Evolutionary conservation across 2,329 filamentous ascomycete genomes (phyloP).

Genomic region (Claviceps paspali): DNA sequence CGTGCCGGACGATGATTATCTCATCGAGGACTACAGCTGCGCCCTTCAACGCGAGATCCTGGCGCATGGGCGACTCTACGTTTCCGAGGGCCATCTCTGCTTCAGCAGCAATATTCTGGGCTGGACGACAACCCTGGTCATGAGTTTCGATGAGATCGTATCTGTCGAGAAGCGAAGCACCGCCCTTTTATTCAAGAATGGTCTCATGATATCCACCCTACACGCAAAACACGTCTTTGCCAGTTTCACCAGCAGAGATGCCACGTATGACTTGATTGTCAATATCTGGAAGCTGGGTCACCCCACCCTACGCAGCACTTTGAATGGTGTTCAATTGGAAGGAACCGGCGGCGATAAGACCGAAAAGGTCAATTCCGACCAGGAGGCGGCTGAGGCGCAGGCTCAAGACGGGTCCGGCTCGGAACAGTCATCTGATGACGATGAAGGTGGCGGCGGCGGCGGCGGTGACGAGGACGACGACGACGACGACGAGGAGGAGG

Average conservation of each 20-base stretch:
- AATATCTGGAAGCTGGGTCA: slow-evolving; percentile 98
- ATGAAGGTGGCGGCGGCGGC: slow-evolving; percentile 47
- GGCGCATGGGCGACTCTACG: slow-evolving; percentile 82
- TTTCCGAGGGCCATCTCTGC: slow-evolving; percentile 93
- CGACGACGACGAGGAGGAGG: slow-evolving; percentile 42
- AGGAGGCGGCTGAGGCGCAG: slow-evolving; percentile 17
- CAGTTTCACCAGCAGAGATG: slow-evolving; percentile 84
- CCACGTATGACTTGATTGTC: slow-evolving; percentile 91
- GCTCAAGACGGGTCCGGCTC: slow-evolving; percentile 39
- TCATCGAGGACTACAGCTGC: slow-evolving; percentile 97
- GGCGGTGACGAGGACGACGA: slow-evolving; percentile 58
- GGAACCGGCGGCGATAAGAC: slow-evolving; percentile 80
- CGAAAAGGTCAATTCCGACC: slow-evolving; percentile 54
- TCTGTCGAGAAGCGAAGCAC: slow-evolving; percentile 95
- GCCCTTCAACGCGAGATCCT: slow-evolving; percentile 91
- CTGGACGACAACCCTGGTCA: slow-evolving; percentile 93
- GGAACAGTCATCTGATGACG: slow-evolving; percentile 49
- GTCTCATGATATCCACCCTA: slow-evolving; percentile 87
- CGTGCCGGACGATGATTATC: slow-evolving; percentile 91
- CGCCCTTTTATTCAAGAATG: slow-evolving; percentile 90
- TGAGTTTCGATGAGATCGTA: slow-evolving; percentile 96
- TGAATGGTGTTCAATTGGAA: slow-evolving; percentile 76
- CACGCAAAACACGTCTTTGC: slow-evolving; percentile 94
- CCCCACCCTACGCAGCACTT: slow-evolving; percentile 74
- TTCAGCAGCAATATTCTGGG: slow-evolving; percentile 98